These are phyloP conservation scores for Porphyrellus sp. DNA, from an alignment of 1,284 basidiomycete genomes.

Conservation along the genomic window DNA sequence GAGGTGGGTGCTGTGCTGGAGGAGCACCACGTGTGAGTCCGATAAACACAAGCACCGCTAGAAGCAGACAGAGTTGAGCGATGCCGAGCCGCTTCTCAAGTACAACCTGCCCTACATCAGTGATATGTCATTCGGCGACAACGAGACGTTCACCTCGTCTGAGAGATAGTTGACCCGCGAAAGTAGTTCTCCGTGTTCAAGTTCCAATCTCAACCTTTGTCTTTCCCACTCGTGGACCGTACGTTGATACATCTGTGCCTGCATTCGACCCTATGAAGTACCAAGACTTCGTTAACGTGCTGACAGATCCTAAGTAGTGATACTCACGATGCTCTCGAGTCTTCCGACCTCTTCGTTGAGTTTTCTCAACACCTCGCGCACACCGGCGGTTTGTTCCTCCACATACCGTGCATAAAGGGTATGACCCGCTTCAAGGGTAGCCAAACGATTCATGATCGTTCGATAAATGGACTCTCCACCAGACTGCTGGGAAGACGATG, in stretches of 20 bases:
- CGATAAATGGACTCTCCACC: slow-evolving; percentile 93
- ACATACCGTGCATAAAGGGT: slow-evolving; percentile 86
- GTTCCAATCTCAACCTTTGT: slow-evolving; percentile 63
- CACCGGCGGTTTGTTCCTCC: slow-evolving; percentile 81
- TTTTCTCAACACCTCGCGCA: slow-evolving; percentile 73
- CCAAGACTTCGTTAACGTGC: not conserved
- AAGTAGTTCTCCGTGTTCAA: slow-evolving; percentile 65
- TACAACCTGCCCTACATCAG: slow-evolving; percentile 50
- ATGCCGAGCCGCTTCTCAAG: slow-evolving; percentile 84
- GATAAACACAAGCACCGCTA: slow-evolving; percentile 80
- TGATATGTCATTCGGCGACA: not conserved
- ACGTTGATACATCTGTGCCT: slow-evolving; percentile 63
- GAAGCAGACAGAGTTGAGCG: slow-evolving; percentile 75
- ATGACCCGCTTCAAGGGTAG: slow-evolving; percentile 83
- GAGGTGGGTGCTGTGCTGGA: slow-evolving; percentile 10
- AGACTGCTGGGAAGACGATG: slow-evolving; percentile 13
- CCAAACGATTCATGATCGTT: slow-evolving; percentile 91
- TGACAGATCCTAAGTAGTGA: not conserved
- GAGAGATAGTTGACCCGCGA: slow-evolving; percentile 67
- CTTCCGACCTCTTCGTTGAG: slow-evolving; percentile 82
- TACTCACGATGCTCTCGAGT: slow-evolving; percentile 71
- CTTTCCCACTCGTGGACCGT: slow-evolving; percentile 69
- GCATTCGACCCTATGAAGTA: slow-evolving; percentile 56
- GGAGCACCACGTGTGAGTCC: slow-evolving; percentile 70
- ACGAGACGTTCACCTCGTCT: slow-evolving; percentile 56